Conservation (phyloP, 495 filamentous ascomycete species). For the Neurospora sp. region DNA sequence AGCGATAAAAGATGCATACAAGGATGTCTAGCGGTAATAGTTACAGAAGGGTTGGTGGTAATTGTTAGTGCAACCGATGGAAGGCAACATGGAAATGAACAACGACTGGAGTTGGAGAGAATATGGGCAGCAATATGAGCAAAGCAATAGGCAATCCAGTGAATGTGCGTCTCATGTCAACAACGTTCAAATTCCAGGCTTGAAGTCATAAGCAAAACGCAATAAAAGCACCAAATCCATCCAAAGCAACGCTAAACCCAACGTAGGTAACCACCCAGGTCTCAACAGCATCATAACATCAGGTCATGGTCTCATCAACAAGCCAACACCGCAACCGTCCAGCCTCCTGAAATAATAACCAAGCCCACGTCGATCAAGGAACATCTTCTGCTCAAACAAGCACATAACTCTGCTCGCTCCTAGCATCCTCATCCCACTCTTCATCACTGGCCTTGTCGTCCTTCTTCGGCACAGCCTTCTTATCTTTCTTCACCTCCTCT, state of each 20-base stretch:
- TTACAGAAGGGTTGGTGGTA: neutral
- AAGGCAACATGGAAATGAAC: too few species aligned
- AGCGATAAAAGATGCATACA: too few species aligned
- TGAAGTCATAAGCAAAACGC: neutral
- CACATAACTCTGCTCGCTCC: neutral
- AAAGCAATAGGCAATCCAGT: too few species aligned
- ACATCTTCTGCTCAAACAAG: neutral
- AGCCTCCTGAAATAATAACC: too few species aligned
- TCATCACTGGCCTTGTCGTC: neutral
- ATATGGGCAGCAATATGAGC: too few species aligned
- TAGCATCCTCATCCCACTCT: constrained; percentile 10
- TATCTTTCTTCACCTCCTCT: neutral
- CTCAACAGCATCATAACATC: neutral
- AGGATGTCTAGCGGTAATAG: neutral
- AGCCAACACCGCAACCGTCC: neutral
- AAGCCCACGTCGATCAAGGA: too few species aligned
- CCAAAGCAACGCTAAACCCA: neutral
- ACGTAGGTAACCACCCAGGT: neutral
- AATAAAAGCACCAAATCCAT: neutral
- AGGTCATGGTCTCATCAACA: neutral
- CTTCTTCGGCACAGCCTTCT: neutral
- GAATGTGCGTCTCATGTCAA: neutral
- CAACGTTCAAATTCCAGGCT: neutral
- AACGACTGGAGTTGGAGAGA: too few species aligned
- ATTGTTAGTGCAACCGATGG: neutral